Percentiles rank a stretch among this genome's conserved stretches.
phyloP scores from a whole-genome alignment of 1,139 yeast genomes.

The Zhuliangozyma parablackwelliae region DNA sequence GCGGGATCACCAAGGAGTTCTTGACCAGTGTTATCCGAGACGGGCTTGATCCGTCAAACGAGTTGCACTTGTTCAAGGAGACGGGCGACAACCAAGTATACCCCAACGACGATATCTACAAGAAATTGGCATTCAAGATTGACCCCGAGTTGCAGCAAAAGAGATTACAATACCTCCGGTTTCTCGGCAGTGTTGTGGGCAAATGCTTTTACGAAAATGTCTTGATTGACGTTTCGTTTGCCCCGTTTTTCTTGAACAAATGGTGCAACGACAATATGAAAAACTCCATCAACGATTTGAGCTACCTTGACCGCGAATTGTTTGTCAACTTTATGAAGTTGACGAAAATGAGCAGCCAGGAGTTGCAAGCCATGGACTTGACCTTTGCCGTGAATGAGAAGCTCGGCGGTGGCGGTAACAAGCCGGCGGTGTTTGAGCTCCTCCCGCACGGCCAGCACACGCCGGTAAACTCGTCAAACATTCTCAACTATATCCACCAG shows the following conservation, averaged over 20 bases:
- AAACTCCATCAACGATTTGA: conserved; percentile 74
- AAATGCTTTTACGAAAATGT: conserved; percentile 87
- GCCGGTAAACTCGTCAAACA: conserved; percentile 57
- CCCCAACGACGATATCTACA: conserved; percentile 64
- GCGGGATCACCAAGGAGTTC: conserved; percentile 92
- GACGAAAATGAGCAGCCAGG: conserved; percentile 50
- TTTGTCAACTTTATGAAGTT: conserved; percentile 64
- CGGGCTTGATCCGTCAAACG: conserved; percentile 49
- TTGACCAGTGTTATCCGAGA: conserved; percentile 68
- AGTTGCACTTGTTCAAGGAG: conserved; percentile 41
- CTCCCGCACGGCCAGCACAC: conserved; percentile 49
- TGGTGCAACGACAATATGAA: conserved; percentile 47
- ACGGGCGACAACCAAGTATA: conserved; percentile 60
- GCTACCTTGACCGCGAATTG: conserved; percentile 63
- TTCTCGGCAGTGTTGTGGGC: conserved; percentile 80
- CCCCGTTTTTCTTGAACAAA: conserved; percentile 79
- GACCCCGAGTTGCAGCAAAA: conserved; percentile 25
- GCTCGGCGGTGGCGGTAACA: conserved; percentile 21
- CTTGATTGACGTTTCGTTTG: conserved; percentile 77
- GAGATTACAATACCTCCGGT: conserved; percentile 45
- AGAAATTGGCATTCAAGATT: conserved; percentile 18
- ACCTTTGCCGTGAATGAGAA: conserved; percentile 59
- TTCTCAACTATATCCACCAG: conserved; percentile 70
- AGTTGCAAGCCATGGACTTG: conserved; percentile 56
- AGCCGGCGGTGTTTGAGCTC: conserved; percentile 48